Conservation (phyloP, 2,329 filamentous ascomycete genomes). For the Microdochium nivale region DNA sequence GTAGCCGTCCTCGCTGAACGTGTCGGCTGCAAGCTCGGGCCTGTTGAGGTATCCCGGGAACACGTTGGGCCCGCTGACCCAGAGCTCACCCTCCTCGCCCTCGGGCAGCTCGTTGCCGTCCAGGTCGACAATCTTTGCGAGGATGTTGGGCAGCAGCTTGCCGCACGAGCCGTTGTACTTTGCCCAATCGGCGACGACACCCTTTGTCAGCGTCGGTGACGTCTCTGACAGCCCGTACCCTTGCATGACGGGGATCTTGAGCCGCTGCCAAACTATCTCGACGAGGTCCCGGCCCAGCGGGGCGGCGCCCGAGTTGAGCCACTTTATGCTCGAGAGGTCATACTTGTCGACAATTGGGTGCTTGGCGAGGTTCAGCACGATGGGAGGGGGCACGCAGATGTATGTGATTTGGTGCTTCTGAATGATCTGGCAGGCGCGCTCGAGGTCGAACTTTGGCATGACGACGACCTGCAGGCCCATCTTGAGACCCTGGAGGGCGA, state of each 20-base stretch:
- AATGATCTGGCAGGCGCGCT: slow-evolving; percentile 67
- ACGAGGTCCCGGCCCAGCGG: slow-evolving; percentile 77
- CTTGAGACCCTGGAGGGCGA: slow-evolving; percentile 61
- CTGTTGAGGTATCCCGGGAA: slow-evolving; percentile 75
- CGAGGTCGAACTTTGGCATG: slow-evolving; percentile 74
- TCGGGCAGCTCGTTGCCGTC: slow-evolving; percentile 45
- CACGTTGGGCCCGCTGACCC: slow-evolving; percentile 72
- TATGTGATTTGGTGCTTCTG: slow-evolving; percentile 70
- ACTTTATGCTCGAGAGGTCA: slow-evolving; percentile 68
- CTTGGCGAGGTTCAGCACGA: slow-evolving; percentile 74
- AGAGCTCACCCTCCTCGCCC: slow-evolving; percentile 61
- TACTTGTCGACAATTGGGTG: slow-evolving; percentile 71
- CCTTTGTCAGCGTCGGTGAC: slow-evolving; percentile 67
- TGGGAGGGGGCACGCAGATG: slow-evolving; percentile 74
- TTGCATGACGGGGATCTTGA: slow-evolving; percentile 79
- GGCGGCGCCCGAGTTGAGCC: slow-evolving; percentile 82
- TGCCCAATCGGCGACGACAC: slow-evolving; percentile 68
- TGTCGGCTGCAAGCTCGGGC: slow-evolving; percentile 58
- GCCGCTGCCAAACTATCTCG: slow-evolving; percentile 62
- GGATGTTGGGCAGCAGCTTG: slow-evolving; percentile 67
- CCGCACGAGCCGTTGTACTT: slow-evolving; percentile 72
- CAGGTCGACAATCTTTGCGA: slow-evolving; percentile 69
- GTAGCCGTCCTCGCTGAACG: slow-evolving; percentile 69
- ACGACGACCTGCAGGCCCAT: slow-evolving; percentile 59
- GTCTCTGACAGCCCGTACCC: slow-evolving; percentile 89